A percentile compares a stretch with the other conserved stretches of the same genome.
These are phyloP conservation scores for Sanghuangporus weigelae DNA, from an alignment of 1,284 basidiomycete genomes.

Conservation along the genomic window DNA sequence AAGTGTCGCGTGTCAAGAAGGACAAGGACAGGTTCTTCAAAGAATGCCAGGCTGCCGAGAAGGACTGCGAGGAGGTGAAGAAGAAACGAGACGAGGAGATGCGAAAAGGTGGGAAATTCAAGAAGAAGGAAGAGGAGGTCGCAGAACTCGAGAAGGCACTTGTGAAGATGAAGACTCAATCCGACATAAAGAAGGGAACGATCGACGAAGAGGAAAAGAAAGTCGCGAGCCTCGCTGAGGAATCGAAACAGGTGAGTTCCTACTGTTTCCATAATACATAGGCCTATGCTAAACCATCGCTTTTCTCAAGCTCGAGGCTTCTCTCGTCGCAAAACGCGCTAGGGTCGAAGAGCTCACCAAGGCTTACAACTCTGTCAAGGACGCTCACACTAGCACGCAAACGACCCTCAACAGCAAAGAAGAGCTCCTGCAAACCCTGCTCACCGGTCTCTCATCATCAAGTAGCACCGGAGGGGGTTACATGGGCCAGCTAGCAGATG, in stretches of 20 bases:
- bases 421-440: conserved; percentile 91
- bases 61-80: conserved; percentile 50
- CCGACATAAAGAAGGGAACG: conserved; percentile 76
- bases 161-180: conserved; percentile 85
- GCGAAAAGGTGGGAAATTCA: conserved; percentile 75
- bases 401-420: conserved; percentile 73
- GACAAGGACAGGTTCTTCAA: conserved; percentile 46
- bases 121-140: conserved; percentile 75
- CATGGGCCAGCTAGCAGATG: conserved; percentile 94
- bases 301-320: conserved; percentile 47
- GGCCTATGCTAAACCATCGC: too few relatives aligned
- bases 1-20: conserved; percentile 42
- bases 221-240: conserved; percentile 48
- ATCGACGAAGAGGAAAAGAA: conserved; percentile 79
- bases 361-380: conserved; percentile 67
- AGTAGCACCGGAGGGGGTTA: conserved; percentile 83
- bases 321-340: conserved; percentile 50
- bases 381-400: conserved; percentile 62
- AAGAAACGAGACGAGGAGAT: conserved; percentile 61
- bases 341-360: conserved; percentile 58
- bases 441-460: conserved; percentile 84
- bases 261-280: too few relatives aligned
- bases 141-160: conserved; percentile 78
- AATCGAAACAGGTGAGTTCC: conserved; percentile 54
- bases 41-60: conserved; percentile 49